Percentiles rank a stretch among this genome's conserved stretches.
Evolutionary conservation across 352 stramenopile genomes (phyloP).

Genomic region (Phytophthora pinifolia): DNA sequence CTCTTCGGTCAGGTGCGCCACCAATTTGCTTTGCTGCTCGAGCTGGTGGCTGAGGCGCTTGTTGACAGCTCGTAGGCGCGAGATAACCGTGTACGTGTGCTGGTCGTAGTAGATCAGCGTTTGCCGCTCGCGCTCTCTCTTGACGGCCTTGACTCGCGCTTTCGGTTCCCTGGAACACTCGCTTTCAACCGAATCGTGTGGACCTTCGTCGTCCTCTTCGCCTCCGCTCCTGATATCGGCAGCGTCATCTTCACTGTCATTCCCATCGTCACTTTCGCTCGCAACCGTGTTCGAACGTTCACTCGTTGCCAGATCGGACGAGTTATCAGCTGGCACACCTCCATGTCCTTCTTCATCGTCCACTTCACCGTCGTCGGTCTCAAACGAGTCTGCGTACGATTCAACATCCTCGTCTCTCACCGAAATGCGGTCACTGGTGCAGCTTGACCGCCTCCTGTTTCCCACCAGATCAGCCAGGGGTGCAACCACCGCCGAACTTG

Average conservation of each 20-base stretch:
- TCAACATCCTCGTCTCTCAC: conserved; percentile 24
- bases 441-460: conserved; percentile 4
- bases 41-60: conserved; percentile 46
- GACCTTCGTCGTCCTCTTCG: conserved; percentile 1
- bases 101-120: conserved; percentile 50
- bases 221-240: conserved; percentile 1
- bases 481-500: background rate
- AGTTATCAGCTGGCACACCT: background rate
- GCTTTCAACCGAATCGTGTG: background rate
- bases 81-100: conserved; percentile 55
- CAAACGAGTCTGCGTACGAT: conserved; percentile 39
- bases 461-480: background rate
- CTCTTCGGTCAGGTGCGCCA: conserved; percentile 45
- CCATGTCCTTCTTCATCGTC: conserved; percentile 8
- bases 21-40: conserved; percentile 52
- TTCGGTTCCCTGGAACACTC: background rate
- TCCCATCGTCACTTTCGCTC: background rate
- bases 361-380: conserved; percentile 20
- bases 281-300: background rate
- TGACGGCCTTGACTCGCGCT: conserved; percentile 4
- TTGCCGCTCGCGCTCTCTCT: conserved; percentile 18
- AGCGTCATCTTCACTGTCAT: conserved; percentile 1
- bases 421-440: background rate
- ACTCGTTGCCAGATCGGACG: background rate
- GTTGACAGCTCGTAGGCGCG: conserved; percentile 47